Conservation (phyloP, 192 early-diverging fungal genomes). For the Paraglomus brasilianum region DNA sequence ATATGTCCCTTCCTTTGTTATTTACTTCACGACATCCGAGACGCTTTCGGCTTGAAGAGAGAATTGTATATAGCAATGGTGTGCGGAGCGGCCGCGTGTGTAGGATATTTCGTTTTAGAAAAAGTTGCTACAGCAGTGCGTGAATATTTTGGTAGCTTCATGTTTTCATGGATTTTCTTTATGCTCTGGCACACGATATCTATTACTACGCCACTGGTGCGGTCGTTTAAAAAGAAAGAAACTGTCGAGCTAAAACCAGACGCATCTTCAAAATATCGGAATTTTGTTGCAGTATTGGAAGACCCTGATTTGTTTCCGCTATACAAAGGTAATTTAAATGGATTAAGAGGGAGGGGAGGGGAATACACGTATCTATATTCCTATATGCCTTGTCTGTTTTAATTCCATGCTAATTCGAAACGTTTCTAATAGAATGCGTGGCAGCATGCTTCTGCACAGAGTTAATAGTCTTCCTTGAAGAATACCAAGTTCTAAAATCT, state of each 20-base stretch:
- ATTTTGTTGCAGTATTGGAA: slow-evolving; percentile 14
- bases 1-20: slow-evolving; percentile 10
- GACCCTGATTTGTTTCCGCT: slow-evolving; percentile 13
- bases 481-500: slow-evolving; percentile 36
- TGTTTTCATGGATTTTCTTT: slow-evolving; percentile 10
- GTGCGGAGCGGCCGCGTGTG: background rate
- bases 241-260: no score
- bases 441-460: slow-evolving; percentile 40
- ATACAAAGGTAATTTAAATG: slow-evolving; percentile 20
- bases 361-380: background rate
- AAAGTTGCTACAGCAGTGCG: background rate
- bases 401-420: background rate
- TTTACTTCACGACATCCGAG: slow-evolving; percentile 3
- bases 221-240: background rate
- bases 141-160: slow-evolving; percentile 17
- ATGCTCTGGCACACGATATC: slow-evolving; percentile 21
- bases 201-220: slow-evolving; percentile 13
- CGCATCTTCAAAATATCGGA: background rate
- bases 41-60: slow-evolving; percentile 24
- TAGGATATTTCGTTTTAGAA: slow-evolving; percentile 15
- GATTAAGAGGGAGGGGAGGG: no score
- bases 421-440: slow-evolving; percentile 7
- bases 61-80: slow-evolving; percentile 16
- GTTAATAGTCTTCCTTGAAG: slow-evolving; percentile 34
- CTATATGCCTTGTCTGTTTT: background rate